Base-by-base conservation (phyloP, 371 early-diverging fungal genomes). In the Conidiobolus incongruus region DNA sequence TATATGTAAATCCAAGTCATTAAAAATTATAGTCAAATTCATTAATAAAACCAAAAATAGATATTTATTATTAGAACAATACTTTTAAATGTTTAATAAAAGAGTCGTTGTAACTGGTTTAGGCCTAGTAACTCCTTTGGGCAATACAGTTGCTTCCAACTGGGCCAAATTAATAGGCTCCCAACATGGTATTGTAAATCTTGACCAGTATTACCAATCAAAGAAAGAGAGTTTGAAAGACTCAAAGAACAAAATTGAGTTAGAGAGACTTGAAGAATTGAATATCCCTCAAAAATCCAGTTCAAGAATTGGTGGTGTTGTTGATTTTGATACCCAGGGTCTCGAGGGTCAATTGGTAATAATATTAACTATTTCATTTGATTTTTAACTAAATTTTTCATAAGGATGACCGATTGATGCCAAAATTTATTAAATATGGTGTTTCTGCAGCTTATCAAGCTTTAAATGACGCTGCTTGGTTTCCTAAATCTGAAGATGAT, bases 71-170 rank as follows among this genome's bases (percentile, higher is more conserved):
- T n/a, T n/a, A n/a, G n/a, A n/a, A n/a, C n/a, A n/a, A n/a, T n/a
- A n/a, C n/a, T n/a, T n/a, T n/a, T 26, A 26, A 26, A 26, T 26
- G 26, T 26, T 26, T 26, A 26, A 26, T 23, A 69, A 81, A 29
- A 63, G 89, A 23, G 95, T 94, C 1, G 95, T 87, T 1, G 89
- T 94, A 13, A 94, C 95, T 8, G 95, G 95, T 2, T 58, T 93
- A 2, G 95, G 95, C 2, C 58, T 88, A n/a, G 86, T 94, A 21
- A 80, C 88, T 0, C 95, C 95, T 0, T 64, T 94, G 5, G 93
- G 83, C 38, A 70, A 71, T 1, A 82, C 84, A 31, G 70, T 77
- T 15, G 52, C 60, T 15, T 54, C 58, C 69, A 26, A 78, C 76
- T 47, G 95, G 92, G 8, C 67, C 90, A 44, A 65, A 70, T 32